Conservation (phyloP, 306 rosid genomes). For the Adenanthera pavonina region DNA sequence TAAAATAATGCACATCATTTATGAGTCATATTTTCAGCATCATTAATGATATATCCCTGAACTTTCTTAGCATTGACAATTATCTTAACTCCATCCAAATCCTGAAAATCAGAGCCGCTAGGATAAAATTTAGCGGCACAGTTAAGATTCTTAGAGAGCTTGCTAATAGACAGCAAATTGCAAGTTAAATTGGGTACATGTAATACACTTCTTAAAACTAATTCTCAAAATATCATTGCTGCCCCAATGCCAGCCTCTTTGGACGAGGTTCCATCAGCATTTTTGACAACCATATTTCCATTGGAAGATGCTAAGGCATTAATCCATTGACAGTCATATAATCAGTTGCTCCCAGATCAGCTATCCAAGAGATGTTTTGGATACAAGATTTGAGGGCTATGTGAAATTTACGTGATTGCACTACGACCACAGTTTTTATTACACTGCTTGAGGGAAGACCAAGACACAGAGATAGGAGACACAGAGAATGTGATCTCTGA, state of each 20-base stretch:
- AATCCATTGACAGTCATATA: neutral
- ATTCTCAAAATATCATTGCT: neutral
- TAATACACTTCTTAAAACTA: neutral
- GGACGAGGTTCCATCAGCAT: neutral
- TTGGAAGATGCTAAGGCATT: neutral
- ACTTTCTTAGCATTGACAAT: neutral
- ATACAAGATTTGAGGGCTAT: neutral
- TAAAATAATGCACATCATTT: constrained; percentile 10
- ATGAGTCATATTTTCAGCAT: constrained; percentile 16
- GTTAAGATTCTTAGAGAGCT: neutral
- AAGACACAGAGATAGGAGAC: neutral
- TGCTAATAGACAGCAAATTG: neutral
- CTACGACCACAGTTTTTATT: neutral
- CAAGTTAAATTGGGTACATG: neutral
- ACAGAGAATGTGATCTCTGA: neutral
- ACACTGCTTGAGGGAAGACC: neutral
- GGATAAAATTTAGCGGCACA: neutral
- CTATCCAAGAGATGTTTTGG: neutral
- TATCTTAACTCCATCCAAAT: neutral
- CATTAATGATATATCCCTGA: neutral
- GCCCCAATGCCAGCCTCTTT: neutral
- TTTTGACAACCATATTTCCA: neutral
- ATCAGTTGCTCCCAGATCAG: neutral
- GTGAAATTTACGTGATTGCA: neutral
- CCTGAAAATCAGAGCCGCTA: neutral